A percentile compares a stretch with the other conserved stretches of the same genome.
phyloP scores from a whole-genome alignment of 176 grass and related monocot genomes.

The Thalia dealbata region DNA sequence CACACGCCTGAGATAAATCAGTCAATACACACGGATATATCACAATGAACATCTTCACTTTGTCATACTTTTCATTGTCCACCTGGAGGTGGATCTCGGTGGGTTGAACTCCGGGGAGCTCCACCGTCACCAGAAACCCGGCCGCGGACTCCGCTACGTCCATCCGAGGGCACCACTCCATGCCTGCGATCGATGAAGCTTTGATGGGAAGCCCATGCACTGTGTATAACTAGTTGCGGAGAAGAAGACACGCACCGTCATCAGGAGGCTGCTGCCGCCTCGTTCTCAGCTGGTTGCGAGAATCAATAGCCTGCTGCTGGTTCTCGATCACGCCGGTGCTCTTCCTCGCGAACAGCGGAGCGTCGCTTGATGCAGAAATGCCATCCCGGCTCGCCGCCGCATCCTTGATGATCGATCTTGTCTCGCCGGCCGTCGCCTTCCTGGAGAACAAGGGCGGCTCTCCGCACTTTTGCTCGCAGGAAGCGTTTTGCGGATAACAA shows the following conservation, averaged over 20 bases:
- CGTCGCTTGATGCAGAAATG: neutral
- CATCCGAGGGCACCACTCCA: constrained; percentile 42
- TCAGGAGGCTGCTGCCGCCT: neutral
- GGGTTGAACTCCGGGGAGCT: constrained; percentile 30
- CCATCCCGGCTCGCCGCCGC: too few relatives aligned
- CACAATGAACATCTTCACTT: too few relatives aligned
- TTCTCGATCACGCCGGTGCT: neutral
- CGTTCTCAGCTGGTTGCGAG: too few relatives aligned
- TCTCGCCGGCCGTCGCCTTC: constrained; percentile 4
- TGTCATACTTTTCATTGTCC: constrained; percentile 25
- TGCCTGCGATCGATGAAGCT: too few relatives aligned
- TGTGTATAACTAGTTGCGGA: too few relatives aligned
- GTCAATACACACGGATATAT: too few relatives aligned
- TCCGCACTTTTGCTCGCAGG: neutral
- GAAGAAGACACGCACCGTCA: constrained; percentile 14
- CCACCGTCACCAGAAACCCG: constrained; percentile 27
- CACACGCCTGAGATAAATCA: too few relatives aligned
- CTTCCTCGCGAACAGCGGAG: constrained; percentile 29
- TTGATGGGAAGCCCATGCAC: too few relatives aligned
- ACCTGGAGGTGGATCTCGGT: constrained; percentile 30
- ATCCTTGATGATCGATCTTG: too few relatives aligned
- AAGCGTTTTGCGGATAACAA: too few relatives aligned
- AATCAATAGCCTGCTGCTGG: constrained; percentile 1
- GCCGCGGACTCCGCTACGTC: constrained; percentile 26
- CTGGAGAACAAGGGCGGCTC: constrained; percentile 31